These are phyloP conservation scores for Penicillium sp. DNA, from an alignment of 2,329 filamentous ascomycete genomes.

Conservation along the genomic window DNA sequence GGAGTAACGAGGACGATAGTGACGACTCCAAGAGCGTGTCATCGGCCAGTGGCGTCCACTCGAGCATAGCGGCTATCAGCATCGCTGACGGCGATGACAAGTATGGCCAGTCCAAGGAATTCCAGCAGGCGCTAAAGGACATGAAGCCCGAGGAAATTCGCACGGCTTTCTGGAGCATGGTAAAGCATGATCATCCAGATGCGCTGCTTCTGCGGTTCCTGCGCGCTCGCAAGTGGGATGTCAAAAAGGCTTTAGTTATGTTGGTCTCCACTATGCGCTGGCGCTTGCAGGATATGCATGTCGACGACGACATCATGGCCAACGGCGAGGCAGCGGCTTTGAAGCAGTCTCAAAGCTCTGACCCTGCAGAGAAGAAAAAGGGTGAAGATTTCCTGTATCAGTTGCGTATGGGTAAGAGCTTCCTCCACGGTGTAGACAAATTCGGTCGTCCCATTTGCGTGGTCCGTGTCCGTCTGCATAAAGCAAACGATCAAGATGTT, in stretches of 20 bases:
- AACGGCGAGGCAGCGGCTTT: conserved; percentile 72
- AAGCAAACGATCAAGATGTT: conserved; percentile 77
- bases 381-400: conserved; percentile 80
- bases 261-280: conserved; percentile 91
- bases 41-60: conserved; percentile 41
- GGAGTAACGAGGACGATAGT: conserved; percentile 52
- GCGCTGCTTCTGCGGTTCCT: conserved; percentile 79
- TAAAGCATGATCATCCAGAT: conserved; percentile 94
- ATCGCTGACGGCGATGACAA: conserved; percentile 73
- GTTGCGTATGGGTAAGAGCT: conserved; percentile 88
- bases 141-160: conserved; percentile 77
- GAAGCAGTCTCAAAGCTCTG: conserved; percentile 58
- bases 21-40: conserved; percentile 33
- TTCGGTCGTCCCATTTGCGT: conserved; percentile 82
- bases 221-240: conserved; percentile 91
- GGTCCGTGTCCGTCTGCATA: conserved; percentile 80
- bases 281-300: conserved; percentile 78
- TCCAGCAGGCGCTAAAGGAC: conserved; percentile 75
- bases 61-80: conserved; percentile 37
- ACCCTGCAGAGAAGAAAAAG: conserved; percentile 65
- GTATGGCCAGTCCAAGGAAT: conserved; percentile 85
- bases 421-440: conserved; percentile 83
- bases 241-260: conserved; percentile 92
- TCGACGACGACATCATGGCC: conserved; percentile 84
- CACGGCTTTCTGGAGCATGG: conserved; percentile 84